A percentile compares a stretch with the other conserved stretches of the same genome.
Conservation (phyloP, 2,329 filamentous ascomycete species). For the Venturia aucupariae region DNA sequence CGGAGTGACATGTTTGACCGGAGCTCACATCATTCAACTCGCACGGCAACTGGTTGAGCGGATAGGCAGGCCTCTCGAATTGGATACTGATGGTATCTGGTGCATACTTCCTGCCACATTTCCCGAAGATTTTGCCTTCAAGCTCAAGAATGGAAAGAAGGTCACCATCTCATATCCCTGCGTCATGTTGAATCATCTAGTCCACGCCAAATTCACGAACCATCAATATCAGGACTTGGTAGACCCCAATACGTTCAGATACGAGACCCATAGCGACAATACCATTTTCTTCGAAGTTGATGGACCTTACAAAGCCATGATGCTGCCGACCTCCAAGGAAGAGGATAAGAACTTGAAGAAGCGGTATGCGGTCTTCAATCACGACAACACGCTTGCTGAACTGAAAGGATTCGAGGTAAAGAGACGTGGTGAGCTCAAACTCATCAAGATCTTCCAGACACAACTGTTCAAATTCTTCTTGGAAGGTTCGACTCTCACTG, state of each 20-base stretch:
- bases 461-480: slow-evolving; percentile 99
- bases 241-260: slow-evolving; percentile 72
- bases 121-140: slow-evolving; percentile 93
- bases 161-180: slow-evolving; percentile 94
- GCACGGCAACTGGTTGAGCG: slow-evolving; percentile 88
- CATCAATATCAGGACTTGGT: slow-evolving; percentile 90
- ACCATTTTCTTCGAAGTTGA: slow-evolving; percentile 99
- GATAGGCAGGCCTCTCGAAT: slow-evolving; percentile 81
- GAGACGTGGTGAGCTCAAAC: slow-evolving; percentile 90
- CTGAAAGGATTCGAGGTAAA: slow-evolving; percentile 97
- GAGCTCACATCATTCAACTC: slow-evolving; percentile 93
- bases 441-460: slow-evolving; percentile 99
- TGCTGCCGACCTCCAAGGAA: slow-evolving; percentile 93
- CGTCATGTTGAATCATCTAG: slow-evolving; percentile 97
- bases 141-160: slow-evolving; percentile 92
- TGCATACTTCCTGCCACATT: slow-evolving; percentile 96
- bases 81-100: slow-evolving; percentile 99
- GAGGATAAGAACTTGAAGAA: slow-evolving; percentile 99
- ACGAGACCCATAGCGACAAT: slow-evolving; percentile 96
- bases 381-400: slow-evolving; percentile 90
- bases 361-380: slow-evolving; percentile 96
- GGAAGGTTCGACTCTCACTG: slow-evolving; percentile 74
- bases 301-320: slow-evolving; percentile 95
- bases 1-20: slow-evolving; percentile 92
- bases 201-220: slow-evolving; percentile 91